A percentile compares a stretch with the other conserved stretches of the same genome.
phyloP scores from a whole-genome alignment of 306 rosid species.

The Quillaja saponaria region DNA sequence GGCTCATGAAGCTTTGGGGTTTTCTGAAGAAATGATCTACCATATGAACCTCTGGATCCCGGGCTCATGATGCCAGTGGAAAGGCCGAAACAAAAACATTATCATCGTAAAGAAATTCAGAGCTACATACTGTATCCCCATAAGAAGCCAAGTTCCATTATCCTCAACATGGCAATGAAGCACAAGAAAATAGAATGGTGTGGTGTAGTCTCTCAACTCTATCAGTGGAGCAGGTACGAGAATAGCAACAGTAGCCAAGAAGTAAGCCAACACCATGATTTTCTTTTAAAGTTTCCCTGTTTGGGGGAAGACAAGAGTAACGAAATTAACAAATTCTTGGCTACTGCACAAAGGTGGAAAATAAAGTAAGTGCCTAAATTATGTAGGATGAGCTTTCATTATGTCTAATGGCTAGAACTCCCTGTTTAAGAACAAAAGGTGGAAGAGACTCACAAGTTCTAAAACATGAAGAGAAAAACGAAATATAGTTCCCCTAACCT shows the following conservation, averaged over 20 bases:
- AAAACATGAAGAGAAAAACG: no score
- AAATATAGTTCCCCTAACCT: no score
- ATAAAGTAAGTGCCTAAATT: no score
- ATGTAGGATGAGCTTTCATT: no score
- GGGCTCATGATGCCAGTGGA: slow-evolving; percentile 75
- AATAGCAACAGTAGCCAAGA: slow-evolving; percentile 75
- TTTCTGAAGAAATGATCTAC: slow-evolving; percentile 38
- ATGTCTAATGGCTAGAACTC: no score
- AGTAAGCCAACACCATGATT: slow-evolving; percentile 69
- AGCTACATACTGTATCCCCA: slow-evolving; percentile 50
- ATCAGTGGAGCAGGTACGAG: slow-evolving; percentile 79
- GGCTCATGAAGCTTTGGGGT: neutral
- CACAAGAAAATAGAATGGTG: slow-evolving; percentile 63
- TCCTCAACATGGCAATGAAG: slow-evolving; percentile 55
- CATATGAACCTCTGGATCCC: slow-evolving; percentile 90
- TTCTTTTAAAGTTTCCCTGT: slow-evolving; percentile 62
- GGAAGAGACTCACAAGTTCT: no score
- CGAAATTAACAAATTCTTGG: no score
- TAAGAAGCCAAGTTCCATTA: slow-evolving; percentile 55
- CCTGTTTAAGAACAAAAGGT: no score
- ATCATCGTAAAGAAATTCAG: slow-evolving; percentile 64
- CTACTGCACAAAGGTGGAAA: no score
- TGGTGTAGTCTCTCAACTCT: slow-evolving; percentile 86
- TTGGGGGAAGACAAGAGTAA: slow-evolving; percentile 8
- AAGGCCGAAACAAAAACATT: slow-evolving; percentile 81